Evolutionary conservation across 139 green algal species (phyloP).

Genomic region (Nannochloris sp.): DNA sequence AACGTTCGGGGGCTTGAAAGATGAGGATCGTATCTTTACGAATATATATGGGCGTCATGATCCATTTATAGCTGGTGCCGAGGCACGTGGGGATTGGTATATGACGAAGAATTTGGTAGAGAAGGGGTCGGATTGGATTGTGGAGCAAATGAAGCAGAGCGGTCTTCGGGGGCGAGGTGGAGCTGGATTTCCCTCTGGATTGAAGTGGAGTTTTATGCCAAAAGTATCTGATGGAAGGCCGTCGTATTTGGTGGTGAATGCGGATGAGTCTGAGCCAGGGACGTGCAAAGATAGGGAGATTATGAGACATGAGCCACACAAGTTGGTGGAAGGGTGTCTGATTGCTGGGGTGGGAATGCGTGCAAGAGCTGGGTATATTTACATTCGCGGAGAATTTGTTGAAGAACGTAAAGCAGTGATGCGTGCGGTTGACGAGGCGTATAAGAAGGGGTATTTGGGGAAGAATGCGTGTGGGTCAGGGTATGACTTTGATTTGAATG

Average conservation of each 20-base stretch:
- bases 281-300: constrained; percentile 29
- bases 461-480: constrained; percentile 18
- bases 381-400: constrained; percentile 22
- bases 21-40: constrained; percentile 20
- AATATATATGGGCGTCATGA: constrained; percentile 29
- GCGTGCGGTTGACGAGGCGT: constrained; percentile 21
- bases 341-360: constrained; percentile 19
- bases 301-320: constrained; percentile 20
- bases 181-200: constrained; percentile 23
- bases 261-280: constrained; percentile 23
- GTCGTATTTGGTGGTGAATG: constrained; percentile 25
- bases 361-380: constrained; percentile 17
- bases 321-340: constrained; percentile 19
- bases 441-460: constrained; percentile 15
- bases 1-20: constrained; percentile 7
- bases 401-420: constrained; percentile 4
- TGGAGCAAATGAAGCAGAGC: constrained; percentile 19
- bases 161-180: constrained; percentile 21
- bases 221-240: constrained; percentile 10
- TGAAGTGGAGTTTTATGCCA: constrained; percentile 30
- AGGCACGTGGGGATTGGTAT: constrained; percentile 61
- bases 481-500: constrained; percentile 21
- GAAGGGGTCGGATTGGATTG: constrained; percentile 25
- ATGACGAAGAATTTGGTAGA: constrained; percentile 21
- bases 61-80: constrained; percentile 38